phyloP scores from a whole-genome alignment of 768 basidiomycete species.

The Lactarius deliciosus region DNA sequence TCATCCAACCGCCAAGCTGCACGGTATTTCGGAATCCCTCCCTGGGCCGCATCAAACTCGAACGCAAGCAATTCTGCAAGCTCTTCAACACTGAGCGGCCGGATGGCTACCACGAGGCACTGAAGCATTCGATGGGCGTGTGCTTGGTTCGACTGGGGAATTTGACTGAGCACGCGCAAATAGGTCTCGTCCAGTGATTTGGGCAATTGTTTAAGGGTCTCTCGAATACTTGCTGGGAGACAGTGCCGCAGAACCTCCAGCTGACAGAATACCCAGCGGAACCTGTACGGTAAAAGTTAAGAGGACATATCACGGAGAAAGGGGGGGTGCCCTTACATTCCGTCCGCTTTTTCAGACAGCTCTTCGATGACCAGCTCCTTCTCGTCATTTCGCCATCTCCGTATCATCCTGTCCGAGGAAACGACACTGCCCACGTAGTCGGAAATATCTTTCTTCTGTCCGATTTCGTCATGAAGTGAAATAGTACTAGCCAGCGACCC shows the following conservation, averaged over 20 bases:
- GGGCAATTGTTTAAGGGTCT: neutral
- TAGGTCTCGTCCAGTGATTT: neutral
- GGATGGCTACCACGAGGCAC: neutral
- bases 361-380: neutral
- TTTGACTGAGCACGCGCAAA: neutral
- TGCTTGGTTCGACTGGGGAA: neutral
- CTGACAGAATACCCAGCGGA: neutral
- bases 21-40: too few species aligned
- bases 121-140: neutral
- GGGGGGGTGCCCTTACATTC: neutral
- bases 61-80: neutral
- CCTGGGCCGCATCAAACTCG: too few species aligned
- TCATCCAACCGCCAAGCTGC: too few species aligned
- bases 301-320: neutral
- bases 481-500: neutral
- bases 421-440: neutral
- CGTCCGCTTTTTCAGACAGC: neutral
- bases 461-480: neutral
- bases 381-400: neutral
- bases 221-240: neutral
- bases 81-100: neutral
- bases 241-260: neutral
- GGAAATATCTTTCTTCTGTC: neutral
- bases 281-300: neutral
- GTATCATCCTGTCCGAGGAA: neutral